Base-by-base conservation (phyloP, 768 basidiomycete species). In the Exsudoporus frostii region DNA sequence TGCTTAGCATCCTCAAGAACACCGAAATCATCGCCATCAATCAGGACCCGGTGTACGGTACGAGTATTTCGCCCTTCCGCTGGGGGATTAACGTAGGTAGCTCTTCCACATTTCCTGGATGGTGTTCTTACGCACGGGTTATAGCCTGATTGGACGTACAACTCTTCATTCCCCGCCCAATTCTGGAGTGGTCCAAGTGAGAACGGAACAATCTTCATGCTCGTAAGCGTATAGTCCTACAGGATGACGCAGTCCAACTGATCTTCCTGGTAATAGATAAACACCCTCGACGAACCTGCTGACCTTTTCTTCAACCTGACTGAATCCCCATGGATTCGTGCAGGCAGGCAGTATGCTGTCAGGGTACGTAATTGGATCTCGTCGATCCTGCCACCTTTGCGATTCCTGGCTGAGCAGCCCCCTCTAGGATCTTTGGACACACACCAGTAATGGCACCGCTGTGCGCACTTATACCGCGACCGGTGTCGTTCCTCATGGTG, bases 261-360 rank as follows among this genome's bases (percentile, higher is more conserved):
- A 42, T 40, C 15, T 7, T 27, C 13, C 13, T 45, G 15, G 22
- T 40, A 29, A 25, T 47, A 86, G 84, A 70, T 86, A 34, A 86
- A 86, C 59, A 77, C 76, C 2, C 71, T 83, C 22, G 72, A 79
- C 53, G 64, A 78, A 57, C 75, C 81, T 3, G 73, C 79, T 7
- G 76, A 82, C 54, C 71, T 87, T 74, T 73, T 64, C 59, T 87
- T 87, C 74, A 81, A 75, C 53, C 65, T 87, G 43, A 82, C 82
- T 2, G 83, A 86, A 57, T 86, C 84, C 1, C 84, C 85, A 2
- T 86, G 84, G 84, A 81, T 84, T 55, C 76, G 82, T 27, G 83
- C 83, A 9, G 84, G 84, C 19, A 67, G 81, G 38, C 77, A 84
- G 59, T 87, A 87, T 57, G 61, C 76, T 15, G 80, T 87, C 56